Evolutionary conservation across 148 eudicot species (phyloP).

Genomic region (Rhododendron griersonianum): DNA sequence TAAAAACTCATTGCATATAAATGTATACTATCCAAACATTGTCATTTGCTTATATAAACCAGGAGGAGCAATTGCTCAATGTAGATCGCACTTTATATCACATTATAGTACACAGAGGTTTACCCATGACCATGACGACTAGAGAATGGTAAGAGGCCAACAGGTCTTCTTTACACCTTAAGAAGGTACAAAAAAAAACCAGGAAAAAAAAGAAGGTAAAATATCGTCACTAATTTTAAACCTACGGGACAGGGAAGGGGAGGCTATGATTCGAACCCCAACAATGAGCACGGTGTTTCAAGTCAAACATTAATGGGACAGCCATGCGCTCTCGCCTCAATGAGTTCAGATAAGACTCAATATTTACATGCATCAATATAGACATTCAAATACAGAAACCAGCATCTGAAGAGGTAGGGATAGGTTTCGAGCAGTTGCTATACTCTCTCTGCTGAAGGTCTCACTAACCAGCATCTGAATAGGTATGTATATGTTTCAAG

Average conservation of each 20-base stretch:
- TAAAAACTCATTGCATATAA: neutral
- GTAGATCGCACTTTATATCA: neutral
- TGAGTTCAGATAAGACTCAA: neutral
- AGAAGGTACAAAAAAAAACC: neutral
- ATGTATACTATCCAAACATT: neutral
- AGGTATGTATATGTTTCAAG: conserved; percentile 15
- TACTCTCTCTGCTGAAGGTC: conserved; percentile 35
- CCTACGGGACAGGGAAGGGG: neutral
- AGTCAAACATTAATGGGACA: neutral
- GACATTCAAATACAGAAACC: neutral
- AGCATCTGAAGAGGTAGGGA: neutral
- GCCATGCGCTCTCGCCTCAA: neutral
- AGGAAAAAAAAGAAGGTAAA: neutral
- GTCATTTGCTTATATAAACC: neutral
- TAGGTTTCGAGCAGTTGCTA: conserved; percentile 23
- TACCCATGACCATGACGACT: neutral
- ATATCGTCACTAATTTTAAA: neutral
- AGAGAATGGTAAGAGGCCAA: neutral
- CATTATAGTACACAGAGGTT: neutral
- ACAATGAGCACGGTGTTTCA: neutral
- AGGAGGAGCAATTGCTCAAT: neutral
- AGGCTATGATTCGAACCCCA: neutral
- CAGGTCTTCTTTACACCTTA: neutral
- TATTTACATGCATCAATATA: neutral
- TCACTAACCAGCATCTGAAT: neutral